Evolutionary conservation across 352 stramenopile species (phyloP).

Genomic region (Pythium phragmitis): DNA sequence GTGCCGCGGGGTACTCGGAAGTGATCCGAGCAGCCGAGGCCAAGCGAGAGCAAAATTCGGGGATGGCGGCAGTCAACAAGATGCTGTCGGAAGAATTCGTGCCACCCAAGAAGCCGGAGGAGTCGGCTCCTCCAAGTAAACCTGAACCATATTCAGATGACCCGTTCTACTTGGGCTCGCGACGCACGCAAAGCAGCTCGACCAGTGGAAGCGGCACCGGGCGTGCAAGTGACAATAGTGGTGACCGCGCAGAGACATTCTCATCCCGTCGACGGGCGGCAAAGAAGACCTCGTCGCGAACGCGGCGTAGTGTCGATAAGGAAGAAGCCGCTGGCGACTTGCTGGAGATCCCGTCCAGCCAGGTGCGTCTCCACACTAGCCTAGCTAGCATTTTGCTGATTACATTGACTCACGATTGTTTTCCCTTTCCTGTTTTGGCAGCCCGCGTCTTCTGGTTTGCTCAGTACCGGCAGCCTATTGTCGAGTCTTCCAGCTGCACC

Average conservation of each 20-base stretch:
- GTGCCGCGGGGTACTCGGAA: conserved; percentile 66
- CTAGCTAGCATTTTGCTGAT: no score
- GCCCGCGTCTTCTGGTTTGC: conserved; percentile 36
- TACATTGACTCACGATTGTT: background rate
- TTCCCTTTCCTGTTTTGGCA: background rate
- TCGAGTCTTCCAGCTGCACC: conserved; percentile 43
- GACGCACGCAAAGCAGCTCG: conserved; percentile 42
- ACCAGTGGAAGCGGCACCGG: conserved; percentile 15
- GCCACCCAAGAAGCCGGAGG: conserved; percentile 40
- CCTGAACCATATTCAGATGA: conserved; percentile 78
- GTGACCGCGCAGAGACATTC: conserved; percentile 64
- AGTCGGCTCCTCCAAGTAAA: conserved; percentile 30
- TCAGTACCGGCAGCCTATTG: conserved; percentile 47
- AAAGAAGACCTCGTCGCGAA: conserved; percentile 61
- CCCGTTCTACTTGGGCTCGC: conserved; percentile 68
- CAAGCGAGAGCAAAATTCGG: conserved; percentile 59
- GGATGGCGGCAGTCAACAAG: conserved; percentile 71
- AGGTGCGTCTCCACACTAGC: conserved; percentile 1
- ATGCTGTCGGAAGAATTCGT: conserved; percentile 82
- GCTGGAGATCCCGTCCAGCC: conserved; percentile 46
- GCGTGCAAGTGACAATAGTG: conserved; percentile 29
- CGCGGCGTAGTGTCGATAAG: conserved; percentile 44
- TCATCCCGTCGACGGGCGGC: conserved; percentile 64
- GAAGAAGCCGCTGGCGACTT: conserved; percentile 57
- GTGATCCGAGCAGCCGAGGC: conserved; percentile 65